These are phyloP conservation scores for Wickerhamiella galacta DNA, from an alignment of 805 yeast genomes.

Conservation along the genomic window DNA sequence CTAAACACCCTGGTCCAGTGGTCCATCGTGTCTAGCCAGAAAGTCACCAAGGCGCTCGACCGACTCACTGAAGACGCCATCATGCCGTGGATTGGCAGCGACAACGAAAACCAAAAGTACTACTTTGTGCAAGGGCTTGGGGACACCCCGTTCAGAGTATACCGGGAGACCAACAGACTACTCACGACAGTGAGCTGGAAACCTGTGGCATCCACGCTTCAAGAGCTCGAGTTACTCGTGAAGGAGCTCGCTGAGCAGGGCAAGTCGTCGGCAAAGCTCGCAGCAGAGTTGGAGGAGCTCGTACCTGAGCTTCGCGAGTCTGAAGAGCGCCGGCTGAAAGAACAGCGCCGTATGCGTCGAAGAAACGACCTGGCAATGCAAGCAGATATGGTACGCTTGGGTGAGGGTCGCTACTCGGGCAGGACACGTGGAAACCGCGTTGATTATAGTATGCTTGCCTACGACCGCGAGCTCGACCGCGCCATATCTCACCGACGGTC, in stretches of 20 bases:
- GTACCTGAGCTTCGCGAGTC: constrained; percentile 11
- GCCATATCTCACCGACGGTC: neutral
- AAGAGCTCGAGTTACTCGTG: constrained; percentile 14
- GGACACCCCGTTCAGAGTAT: constrained; percentile 22
- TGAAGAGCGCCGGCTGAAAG: constrained; percentile 10
- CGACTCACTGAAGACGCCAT: constrained; percentile 9
- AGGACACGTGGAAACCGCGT: constrained; percentile 20
- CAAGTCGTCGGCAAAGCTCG: constrained; percentile 7
- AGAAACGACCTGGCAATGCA: constrained; percentile 11
- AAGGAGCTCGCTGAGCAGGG: constrained; percentile 4
- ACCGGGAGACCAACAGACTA: constrained; percentile 19
- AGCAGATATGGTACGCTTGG: constrained; percentile 12
- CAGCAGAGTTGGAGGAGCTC: constrained; percentile 11
- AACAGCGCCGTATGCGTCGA: constrained; percentile 10
- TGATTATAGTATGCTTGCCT: constrained; percentile 5
- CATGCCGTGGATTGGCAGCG: constrained; percentile 15
- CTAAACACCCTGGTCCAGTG: constrained; percentile 21
- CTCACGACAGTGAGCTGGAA: constrained; percentile 21
- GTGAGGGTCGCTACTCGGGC: constrained; percentile 19
- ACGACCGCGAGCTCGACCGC: constrained; percentile 3
- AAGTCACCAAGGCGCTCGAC: constrained; percentile 13
- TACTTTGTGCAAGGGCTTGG: constrained; percentile 14
- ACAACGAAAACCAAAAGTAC: constrained; percentile 12
- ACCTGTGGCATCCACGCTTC: constrained; percentile 18
- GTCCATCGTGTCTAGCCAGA: constrained; percentile 20